Conservation (phyloP, 192 early-diverging fungal species). For the Umbelopsis ramanniana region DNA sequence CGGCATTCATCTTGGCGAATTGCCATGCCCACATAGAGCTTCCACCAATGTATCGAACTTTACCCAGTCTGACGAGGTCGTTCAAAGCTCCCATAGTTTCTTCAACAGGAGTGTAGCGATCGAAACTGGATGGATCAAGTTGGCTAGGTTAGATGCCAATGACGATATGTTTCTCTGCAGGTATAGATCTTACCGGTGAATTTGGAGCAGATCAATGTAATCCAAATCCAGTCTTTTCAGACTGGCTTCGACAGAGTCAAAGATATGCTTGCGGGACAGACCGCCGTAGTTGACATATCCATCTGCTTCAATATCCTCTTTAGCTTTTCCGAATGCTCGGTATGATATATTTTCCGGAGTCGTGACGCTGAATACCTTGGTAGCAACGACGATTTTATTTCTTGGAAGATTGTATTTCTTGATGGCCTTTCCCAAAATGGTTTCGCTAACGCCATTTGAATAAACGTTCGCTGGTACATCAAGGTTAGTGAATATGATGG, state of each 20-base stretch:
- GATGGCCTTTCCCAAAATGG: conserved; percentile 45
- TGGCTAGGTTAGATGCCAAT: not conserved
- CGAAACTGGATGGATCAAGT: not conserved
- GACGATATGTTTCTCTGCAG: no score
- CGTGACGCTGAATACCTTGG: conserved; percentile 61
- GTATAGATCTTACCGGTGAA: conserved; percentile 56
- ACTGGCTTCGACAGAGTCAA: conserved; percentile 70
- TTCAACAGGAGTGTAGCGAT: conserved; percentile 55
- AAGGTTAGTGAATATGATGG: not conserved
- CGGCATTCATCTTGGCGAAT: conserved; percentile 36
- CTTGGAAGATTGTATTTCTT: conserved; percentile 55
- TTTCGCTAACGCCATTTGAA: conserved; percentile 41
- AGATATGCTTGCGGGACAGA: conserved; percentile 77
- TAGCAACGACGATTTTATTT: conserved; percentile 71
- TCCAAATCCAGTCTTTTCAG: conserved; percentile 66
- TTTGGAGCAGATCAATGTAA: conserved; percentile 67
- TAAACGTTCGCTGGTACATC: conserved; percentile 45
- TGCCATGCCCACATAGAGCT: conserved; percentile 46
- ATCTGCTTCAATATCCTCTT: not conserved
- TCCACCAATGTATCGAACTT: conserved; percentile 51
- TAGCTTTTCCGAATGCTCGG: not conserved
- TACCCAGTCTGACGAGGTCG: conserved; percentile 68
- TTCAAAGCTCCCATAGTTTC: conserved; percentile 74
- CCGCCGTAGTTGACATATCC: conserved; percentile 65
- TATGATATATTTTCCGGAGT: conserved; percentile 40